Conservation (phyloP, 352 stramenopile species). For the Pilasporangium apinafurcum region DNA sequence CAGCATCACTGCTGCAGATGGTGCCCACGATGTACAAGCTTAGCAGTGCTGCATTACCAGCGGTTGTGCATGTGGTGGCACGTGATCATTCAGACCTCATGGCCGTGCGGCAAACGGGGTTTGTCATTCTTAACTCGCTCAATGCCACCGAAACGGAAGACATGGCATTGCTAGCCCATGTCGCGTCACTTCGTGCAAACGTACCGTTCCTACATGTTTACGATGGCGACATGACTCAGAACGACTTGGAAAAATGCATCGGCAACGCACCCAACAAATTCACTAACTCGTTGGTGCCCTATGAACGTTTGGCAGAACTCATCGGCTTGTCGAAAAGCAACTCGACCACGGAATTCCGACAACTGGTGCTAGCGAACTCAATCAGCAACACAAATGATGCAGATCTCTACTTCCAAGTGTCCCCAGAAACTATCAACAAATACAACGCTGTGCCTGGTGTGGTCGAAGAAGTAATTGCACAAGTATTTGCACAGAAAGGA, state of each 20-base stretch:
- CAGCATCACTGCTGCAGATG: conserved; percentile 83
- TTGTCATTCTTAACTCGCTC: conserved; percentile 87
- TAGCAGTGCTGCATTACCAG: conserved; percentile 73
- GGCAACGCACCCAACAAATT: conserved; percentile 44
- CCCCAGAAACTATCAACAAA: conserved; percentile 77
- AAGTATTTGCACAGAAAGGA: conserved; percentile 73
- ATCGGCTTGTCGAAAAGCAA: conserved; percentile 46
- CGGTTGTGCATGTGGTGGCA: conserved; percentile 89
- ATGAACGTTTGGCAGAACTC: conserved; percentile 61
- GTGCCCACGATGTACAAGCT: conserved; percentile 95
- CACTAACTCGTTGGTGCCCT: conserved; percentile 54
- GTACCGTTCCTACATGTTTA: conserved; percentile 93
- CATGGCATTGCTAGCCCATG: conserved; percentile 88
- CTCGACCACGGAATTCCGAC: conserved; percentile 43
- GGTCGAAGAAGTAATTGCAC: conserved; percentile 73
- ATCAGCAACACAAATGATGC: conserved; percentile 50
- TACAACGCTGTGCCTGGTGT: conserved; percentile 61
- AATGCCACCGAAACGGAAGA: conserved; percentile 86
- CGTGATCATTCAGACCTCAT: conserved; percentile 91
- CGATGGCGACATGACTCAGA: conserved; percentile 89
- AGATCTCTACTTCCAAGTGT: conserved; percentile 91
- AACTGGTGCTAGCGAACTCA: conserved; percentile 56
- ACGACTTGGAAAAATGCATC: conserved; percentile 57
- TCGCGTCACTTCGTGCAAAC: conserved; percentile 85
- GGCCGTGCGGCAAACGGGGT: conserved; percentile 86